These are phyloP conservation scores for Pichia sp. DNA, from an alignment of 1,139 yeast genomes.

Conservation along the genomic window DNA sequence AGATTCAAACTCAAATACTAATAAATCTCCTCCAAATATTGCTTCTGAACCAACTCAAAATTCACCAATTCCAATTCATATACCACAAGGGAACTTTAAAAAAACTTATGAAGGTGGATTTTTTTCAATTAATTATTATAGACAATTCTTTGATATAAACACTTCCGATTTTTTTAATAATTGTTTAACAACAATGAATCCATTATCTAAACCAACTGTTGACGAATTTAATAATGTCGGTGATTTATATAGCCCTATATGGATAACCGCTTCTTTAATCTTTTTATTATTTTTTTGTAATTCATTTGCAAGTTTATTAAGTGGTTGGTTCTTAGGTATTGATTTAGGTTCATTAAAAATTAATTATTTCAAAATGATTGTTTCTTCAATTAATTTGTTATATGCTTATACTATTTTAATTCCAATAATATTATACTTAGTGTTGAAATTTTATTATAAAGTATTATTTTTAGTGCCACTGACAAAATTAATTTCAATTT, in stretches of 20 bases:
- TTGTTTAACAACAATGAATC: slow-evolving; percentile 41
- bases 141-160: slow-evolving; percentile 58
- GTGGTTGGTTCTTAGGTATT: slow-evolving; percentile 31
- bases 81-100: slow-evolving; percentile 7
- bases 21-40: neutral
- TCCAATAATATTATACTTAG: slow-evolving; percentile 49
- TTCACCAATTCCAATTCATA: slow-evolving; percentile 2
- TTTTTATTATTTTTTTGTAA: slow-evolving; percentile 68
- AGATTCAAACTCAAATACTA: slow-evolving; percentile 11
- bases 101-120: slow-evolving; percentile 35
- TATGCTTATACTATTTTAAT: slow-evolving; percentile 67
- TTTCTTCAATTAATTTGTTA: slow-evolving; percentile 59
- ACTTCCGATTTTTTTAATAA: slow-evolving; percentile 50
- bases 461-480: slow-evolving; percentile 34
- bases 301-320: slow-evolving; percentile 52
- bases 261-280: slow-evolving; percentile 79
- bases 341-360: slow-evolving; percentile 17
- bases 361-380: slow-evolving; percentile 48
- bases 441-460: slow-evolving; percentile 42
- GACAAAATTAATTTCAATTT: slow-evolving; percentile 49
- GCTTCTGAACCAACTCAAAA: neutral
- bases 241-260: slow-evolving; percentile 76
- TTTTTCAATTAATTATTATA: slow-evolving; percentile 51
- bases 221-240: slow-evolving; percentile 38
- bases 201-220: slow-evolving; percentile 31